Conservation (phyloP, 805 yeast species). For the Wickerhamomyces bovis region DNA sequence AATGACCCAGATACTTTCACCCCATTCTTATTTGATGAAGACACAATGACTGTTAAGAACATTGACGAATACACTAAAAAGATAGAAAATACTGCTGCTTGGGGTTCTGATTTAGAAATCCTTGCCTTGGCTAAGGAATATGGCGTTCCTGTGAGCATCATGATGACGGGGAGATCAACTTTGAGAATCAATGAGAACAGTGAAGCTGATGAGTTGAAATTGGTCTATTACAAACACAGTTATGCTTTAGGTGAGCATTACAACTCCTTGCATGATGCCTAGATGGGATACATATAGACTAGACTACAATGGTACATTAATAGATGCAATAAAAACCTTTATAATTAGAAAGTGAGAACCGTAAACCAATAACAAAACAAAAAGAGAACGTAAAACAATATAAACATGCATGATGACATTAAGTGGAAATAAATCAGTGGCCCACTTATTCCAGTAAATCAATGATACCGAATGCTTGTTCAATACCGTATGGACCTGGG, state of each 20-base stretch:
- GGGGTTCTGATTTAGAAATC: conserved; percentile 97
- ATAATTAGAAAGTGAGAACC: background rate
- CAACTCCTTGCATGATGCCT: conserved; percentile 60
- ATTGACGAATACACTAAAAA: conserved; percentile 63
- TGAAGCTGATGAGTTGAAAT: conserved; percentile 45
- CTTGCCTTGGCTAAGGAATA: conserved; percentile 71
- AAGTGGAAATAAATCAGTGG: background rate
- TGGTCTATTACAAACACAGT: conserved; percentile 79
- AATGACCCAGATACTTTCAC: conserved; percentile 60
- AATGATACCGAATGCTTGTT: conserved; percentile 77
- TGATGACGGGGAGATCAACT: conserved; percentile 72
- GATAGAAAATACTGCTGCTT: conserved; percentile 71
- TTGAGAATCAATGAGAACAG: conserved; percentile 53
- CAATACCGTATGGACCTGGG: conserved; percentile 81
- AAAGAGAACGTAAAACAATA: background rate
- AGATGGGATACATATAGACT: background rate
- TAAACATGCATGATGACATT: background rate
- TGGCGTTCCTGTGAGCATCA: conserved; percentile 66
- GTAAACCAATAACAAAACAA: background rate
- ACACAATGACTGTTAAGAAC: conserved; percentile 55
- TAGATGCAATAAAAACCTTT: background rate
- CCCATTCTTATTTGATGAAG: conserved; percentile 82
- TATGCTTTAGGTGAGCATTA: conserved; percentile 95
- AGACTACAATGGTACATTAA: background rate
- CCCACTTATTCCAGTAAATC: conserved; percentile 14